Percentiles rank a stretch among this genome's conserved stretches.
Conservation (phyloP, 768 basidiomycete species). For the Rhizopogon rudus region DNA sequence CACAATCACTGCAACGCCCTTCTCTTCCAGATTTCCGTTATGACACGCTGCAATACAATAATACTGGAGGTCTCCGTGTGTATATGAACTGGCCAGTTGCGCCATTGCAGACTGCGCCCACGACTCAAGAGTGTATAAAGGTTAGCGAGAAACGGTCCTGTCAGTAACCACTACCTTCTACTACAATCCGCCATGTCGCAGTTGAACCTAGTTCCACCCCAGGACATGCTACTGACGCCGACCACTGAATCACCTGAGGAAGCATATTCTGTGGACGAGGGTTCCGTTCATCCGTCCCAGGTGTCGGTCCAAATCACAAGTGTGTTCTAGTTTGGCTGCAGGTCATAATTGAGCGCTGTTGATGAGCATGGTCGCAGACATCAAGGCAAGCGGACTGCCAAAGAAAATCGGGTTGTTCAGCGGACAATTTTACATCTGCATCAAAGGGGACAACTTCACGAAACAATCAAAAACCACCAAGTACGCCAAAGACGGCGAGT, state of each 20-base stretch:
- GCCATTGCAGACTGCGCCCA: background rate
- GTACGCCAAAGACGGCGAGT: slow-evolving; percentile 18
- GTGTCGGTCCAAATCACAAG: slow-evolving; percentile 26
- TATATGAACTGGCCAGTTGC: background rate
- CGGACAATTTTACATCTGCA: slow-evolving; percentile 22
- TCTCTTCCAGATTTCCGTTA: background rate
- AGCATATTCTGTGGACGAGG: background rate
- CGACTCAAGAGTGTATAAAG: background rate
- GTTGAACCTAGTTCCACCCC: background rate
- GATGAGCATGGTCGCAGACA: slow-evolving; percentile 13
- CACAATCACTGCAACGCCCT: background rate
- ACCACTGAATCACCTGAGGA: background rate
- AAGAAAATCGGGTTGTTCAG: slow-evolving; percentile 26
- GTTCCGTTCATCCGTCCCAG: slow-evolving; percentile 1
- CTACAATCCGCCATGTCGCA: background rate
- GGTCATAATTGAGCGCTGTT: background rate
- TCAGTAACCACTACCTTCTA: background rate
- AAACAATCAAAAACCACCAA: slow-evolving; percentile 23
- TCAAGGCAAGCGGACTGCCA: slow-evolving; percentile 30
- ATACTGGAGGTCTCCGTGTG: background rate
- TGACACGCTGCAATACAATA: background rate
- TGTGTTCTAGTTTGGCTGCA: background rate
- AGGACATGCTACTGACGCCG: background rate
- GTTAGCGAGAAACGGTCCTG: background rate
- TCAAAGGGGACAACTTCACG: slow-evolving; percentile 23